Evolutionary conservation across 352 stramenopile species (phyloP).

Genomic region (Phytophthora ramorum): DNA sequence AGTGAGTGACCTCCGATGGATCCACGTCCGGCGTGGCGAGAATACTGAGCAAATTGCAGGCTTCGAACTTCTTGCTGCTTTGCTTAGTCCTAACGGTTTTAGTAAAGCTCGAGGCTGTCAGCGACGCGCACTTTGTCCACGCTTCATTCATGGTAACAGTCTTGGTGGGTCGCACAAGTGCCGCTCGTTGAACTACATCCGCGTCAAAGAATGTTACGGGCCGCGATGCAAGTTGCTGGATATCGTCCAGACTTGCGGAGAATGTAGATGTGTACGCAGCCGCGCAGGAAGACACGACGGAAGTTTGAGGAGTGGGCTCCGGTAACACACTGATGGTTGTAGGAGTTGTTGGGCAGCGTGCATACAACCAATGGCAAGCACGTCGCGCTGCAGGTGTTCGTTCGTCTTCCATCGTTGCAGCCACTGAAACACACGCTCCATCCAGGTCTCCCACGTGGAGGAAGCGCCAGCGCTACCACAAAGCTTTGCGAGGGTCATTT

Average conservation of each 20-base stretch:
- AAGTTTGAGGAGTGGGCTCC: constrained; percentile 22
- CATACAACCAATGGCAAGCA: constrained; percentile 71
- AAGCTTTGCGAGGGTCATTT: constrained; percentile 35
- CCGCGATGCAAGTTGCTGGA: constrained; percentile 53
- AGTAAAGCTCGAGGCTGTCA: constrained; percentile 29
- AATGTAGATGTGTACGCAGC: constrained; percentile 39
- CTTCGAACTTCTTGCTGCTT: constrained; percentile 43
- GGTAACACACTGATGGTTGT: constrained; percentile 20
- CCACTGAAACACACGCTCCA: constrained; percentile 66
- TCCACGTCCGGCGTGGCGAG: constrained; percentile 24
- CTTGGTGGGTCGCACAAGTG: constrained; percentile 48
- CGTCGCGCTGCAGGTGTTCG: constrained; percentile 63
- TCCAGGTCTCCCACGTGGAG: constrained; percentile 57
- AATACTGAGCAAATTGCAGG: constrained; percentile 63
- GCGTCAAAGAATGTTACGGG: constrained; percentile 54
- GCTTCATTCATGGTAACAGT: constrained; percentile 45
- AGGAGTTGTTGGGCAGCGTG: constrained; percentile 52
- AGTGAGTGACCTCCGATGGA: constrained; percentile 30
- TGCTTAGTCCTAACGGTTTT: constrained; percentile 36
- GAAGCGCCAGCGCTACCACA: constrained; percentile 27
- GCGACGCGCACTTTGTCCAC: constrained; percentile 39
- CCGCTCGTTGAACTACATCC: constrained; percentile 52
- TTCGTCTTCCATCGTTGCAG: constrained; percentile 55
- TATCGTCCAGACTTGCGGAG: constrained; percentile 41
- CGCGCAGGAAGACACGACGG: constrained; percentile 34